Conservation (phyloP, 352 stramenopile genomes). For the Elongisporangium anandrum region DNA sequence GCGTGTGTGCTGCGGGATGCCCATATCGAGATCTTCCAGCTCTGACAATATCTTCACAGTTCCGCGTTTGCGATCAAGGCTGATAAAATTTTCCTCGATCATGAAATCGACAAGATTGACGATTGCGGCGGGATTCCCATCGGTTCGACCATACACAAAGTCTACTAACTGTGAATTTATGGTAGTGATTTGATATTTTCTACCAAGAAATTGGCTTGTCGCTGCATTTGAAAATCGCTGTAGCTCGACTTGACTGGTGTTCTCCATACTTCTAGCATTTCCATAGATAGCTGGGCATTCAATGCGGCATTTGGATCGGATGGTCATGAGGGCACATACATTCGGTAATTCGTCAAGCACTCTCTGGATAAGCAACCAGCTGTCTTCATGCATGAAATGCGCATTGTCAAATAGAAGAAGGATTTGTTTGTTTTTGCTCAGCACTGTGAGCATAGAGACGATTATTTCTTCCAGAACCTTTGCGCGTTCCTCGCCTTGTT, state of each 20-base stretch:
- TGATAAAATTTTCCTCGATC: constrained; percentile 56
- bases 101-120: constrained; percentile 71
- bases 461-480: constrained; percentile 51
- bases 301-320: constrained; percentile 32
- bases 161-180: constrained; percentile 74
- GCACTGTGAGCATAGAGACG: constrained; percentile 44
- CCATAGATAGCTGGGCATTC: constrained; percentile 17
- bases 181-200: constrained; percentile 73
- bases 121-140: constrained; percentile 61
- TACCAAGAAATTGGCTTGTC: constrained; percentile 68
- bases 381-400: constrained; percentile 68
- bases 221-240: constrained; percentile 55
- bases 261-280: neutral
- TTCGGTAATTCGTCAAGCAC: constrained; percentile 54
- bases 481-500: constrained; percentile 27
- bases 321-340: constrained; percentile 49
- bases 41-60: constrained; percentile 63
- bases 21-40: constrained; percentile 68
- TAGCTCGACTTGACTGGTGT: constrained; percentile 22
- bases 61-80: constrained; percentile 36
- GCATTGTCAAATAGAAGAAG: constrained; percentile 69
- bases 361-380: constrained; percentile 51
- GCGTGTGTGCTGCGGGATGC: constrained; percentile 66
- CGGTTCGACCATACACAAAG: constrained; percentile 62
- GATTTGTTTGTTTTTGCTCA: constrained; percentile 53